phyloP scores from a whole-genome alignment of 441 rosid species.

The Manihot esculenta region DNA sequence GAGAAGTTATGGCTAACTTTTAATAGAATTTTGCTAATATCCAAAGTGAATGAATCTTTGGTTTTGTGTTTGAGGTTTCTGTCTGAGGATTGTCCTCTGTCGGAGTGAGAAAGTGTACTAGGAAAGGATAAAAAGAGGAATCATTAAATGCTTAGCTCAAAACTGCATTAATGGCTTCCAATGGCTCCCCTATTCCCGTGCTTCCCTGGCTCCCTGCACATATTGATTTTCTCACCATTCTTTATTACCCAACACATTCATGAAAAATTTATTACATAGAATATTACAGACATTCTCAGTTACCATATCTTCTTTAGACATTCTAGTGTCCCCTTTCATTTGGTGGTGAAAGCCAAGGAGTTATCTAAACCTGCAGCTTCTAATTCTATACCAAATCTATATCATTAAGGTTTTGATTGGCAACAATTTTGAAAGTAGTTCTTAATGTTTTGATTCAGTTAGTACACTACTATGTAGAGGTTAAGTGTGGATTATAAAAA shows the following conservation, averaged over 20 bases:
- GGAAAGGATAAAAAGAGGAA: not conserved
- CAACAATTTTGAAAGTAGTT: too few relatives aligned
- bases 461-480: too few relatives aligned
- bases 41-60: slow-evolving; percentile 24
- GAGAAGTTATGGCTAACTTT: slow-evolving; percentile 51
- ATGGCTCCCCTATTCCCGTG: slow-evolving; percentile 21
- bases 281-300: not conserved
- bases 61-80: slow-evolving; percentile 6
- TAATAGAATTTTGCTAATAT: slow-evolving; percentile 30
- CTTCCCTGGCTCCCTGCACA: slow-evolving; percentile 18
- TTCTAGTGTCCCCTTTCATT: too few relatives aligned
- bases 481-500: too few relatives aligned
- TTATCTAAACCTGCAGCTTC: too few relatives aligned
- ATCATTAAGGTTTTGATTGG: too few relatives aligned
- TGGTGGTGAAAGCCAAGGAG: too few relatives aligned
- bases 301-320: not conserved
- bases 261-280: not conserved
- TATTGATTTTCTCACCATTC: slow-evolving; percentile 18
- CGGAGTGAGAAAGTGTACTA: not conserved
- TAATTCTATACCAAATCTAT: too few relatives aligned
- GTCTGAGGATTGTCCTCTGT: not conserved
- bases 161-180: slow-evolving; percentile 24
- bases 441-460: too few relatives aligned
- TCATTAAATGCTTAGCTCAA: slow-evolving; percentile 9
- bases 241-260: not conserved